phyloP scores from a whole-genome alignment of 2,329 filamentous ascomycete genomes.

The Conoideocrella luteorostrata region DNA sequence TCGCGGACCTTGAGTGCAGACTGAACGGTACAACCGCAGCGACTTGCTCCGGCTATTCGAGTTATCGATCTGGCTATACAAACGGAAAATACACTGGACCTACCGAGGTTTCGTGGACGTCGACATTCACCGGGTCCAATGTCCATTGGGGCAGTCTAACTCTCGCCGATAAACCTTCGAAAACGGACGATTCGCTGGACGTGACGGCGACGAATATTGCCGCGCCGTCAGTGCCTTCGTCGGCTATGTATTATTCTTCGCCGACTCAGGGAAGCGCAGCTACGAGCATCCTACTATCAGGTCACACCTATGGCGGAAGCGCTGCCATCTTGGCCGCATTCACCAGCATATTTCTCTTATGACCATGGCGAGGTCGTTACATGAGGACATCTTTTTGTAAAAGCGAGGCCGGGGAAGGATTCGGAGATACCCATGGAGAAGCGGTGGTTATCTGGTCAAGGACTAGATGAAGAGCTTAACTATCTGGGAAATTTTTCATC shows the following conservation, averaged over 20 bases:
- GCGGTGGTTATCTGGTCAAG: too few species aligned
- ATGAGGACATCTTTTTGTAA: too few species aligned
- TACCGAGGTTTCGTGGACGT: constrained; percentile 38
- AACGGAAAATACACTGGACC: constrained; percentile 34
- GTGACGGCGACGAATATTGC: constrained; percentile 15
- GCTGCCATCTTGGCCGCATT: not conserved
- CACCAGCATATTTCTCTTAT: not conserved
- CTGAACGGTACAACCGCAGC: constrained; percentile 36
- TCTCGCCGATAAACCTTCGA: constrained; percentile 29
- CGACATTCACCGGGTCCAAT: constrained; percentile 33
- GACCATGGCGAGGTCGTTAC: too few species aligned
- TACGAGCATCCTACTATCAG: not conserved
- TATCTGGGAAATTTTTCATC: too few species aligned
- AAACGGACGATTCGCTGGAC: constrained; percentile 21
- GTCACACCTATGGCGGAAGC: not conserved
- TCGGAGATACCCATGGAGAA: too few species aligned
- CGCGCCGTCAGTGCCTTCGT: constrained; percentile 11
- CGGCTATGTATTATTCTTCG: constrained; percentile 8
- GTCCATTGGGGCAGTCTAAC: constrained; percentile 41
- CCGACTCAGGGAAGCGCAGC: constrained; percentile 5
- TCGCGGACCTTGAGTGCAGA: constrained; percentile 36
- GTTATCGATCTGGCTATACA: constrained; percentile 31
- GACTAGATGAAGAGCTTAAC: too few species aligned
- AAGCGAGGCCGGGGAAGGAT: too few species aligned
- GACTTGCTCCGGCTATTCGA: constrained; percentile 43